phyloP scores from a whole-genome alignment of 257 asterid genomes.

The Echites panduratus region DNA sequence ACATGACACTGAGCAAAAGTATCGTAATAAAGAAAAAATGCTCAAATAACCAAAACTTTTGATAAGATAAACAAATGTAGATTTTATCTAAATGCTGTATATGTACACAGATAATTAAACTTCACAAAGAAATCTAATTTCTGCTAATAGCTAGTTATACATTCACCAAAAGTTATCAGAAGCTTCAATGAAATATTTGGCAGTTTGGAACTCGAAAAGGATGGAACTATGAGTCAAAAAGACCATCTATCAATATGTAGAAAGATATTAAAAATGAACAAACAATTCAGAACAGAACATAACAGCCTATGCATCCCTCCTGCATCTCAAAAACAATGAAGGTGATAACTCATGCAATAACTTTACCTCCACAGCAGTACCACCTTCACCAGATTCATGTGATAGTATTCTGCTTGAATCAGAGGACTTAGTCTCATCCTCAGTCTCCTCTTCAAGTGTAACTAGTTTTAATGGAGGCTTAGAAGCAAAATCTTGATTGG shows the following conservation, averaged over 20 bases:
- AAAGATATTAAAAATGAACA: no score
- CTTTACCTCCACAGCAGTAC: conserved; percentile 30
- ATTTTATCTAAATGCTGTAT: background rate
- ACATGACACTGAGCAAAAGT: conserved; percentile 44
- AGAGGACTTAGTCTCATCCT: conserved; percentile 48
- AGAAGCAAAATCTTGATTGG: conserved; percentile 35
- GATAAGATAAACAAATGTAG: background rate
- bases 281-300: no score
- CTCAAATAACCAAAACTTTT: background rate
- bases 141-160: background rate
- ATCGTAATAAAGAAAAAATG: conserved; percentile 34
- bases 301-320: background rate
- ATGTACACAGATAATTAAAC: background rate
- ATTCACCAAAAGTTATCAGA: background rate
- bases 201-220: background rate
- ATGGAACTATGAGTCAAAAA: background rate
- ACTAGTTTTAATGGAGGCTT: conserved; percentile 40
- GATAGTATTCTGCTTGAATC: conserved; percentile 38
- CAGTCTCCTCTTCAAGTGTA: conserved; percentile 73
- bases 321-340: conserved; percentile 7
- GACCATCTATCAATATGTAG: background rate
- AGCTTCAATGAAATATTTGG: background rate
- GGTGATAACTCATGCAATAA: conserved; percentile 21
- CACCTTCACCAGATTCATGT: conserved; percentile 42
- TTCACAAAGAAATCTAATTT: background rate